Base-by-base conservation (phyloP, 1,284 basidiomycete genomes). In the Ustilago shanxiensis region DNA sequence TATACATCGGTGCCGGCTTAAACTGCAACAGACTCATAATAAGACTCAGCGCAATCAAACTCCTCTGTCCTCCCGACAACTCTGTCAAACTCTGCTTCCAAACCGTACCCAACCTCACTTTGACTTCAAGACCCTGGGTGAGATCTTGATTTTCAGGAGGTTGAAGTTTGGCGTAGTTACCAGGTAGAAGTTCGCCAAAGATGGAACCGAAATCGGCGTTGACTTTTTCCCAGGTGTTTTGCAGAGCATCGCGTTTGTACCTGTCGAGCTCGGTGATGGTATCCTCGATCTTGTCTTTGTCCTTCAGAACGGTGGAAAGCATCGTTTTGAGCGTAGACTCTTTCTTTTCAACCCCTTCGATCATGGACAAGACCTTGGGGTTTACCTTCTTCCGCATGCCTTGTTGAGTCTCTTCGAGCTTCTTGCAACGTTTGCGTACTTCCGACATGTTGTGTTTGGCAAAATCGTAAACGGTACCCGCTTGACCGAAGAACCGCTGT, bases 1-100 rank as follows among this genome's bases (percentile, higher is more conserved):
- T 98, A 87, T 99, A 98, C 94, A 99, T 96, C 0, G 95, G 97
- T n/a, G 96, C 95, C 2, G 96, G 95, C 86, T 98, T 98, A 90
- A 98, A 98, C 87, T 98, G 95, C 37, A 99, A 90, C 44, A 99
- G 90, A 0, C 95, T 93, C 95, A 99, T 96, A 89, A 99, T 98
- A 55, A 99, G 89, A 11, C 95, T 97, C 2, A 99, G 90, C 0
- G 96, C 96, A 82, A 99, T 98, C 72, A 99, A 90, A 0, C 95
- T 98, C 45, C 97, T 89, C 89, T 99, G 97, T 18, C 97, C 97
- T 74, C 97, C 97, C 80, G 94, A 95, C 57, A 99, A 89, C 86
- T 99, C 97, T 0, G 96, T 99, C 83, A 99, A 88, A 83, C 93
- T 95, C 81, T 95, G 93, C 87, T 99, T 99, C 97, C 97, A 99